Conservation (phyloP, 139 green algal genomes). For the Coelastrella sp. region DNA sequence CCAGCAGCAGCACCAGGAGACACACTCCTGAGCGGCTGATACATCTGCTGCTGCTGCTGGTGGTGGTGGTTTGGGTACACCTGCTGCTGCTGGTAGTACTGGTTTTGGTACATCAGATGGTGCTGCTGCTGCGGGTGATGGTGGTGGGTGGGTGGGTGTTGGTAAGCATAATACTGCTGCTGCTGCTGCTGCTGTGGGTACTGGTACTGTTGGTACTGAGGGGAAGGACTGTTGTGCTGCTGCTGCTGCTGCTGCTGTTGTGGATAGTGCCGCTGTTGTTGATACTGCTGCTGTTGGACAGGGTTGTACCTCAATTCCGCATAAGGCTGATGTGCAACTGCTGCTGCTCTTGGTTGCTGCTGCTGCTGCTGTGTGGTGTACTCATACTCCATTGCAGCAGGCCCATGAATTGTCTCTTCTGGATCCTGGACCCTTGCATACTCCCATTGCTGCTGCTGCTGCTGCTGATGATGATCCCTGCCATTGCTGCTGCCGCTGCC, state of each 20-base stretch:
- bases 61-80: not conserved
- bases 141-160: conserved; percentile 9
- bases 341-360: not conserved
- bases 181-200: conserved; percentile 1
- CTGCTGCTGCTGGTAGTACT: not conserved
- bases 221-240: no score
- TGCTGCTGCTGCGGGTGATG: not conserved
- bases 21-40: not conserved
- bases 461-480: not conserved
- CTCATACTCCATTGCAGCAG: not conserved
- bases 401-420: not conserved
- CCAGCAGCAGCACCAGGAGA: conserved; percentile 3
- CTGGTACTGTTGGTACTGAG: not conserved
- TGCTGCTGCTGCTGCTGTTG: not conserved
- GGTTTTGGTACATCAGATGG: not conserved
- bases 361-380: not conserved
- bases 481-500: not conserved
- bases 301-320: not conserved
- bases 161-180: not conserved
- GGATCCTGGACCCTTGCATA: not conserved
- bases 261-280: conserved; percentile 2
- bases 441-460: not conserved
- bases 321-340: not conserved
- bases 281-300: not conserved
- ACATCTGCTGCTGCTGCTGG: not conserved